Conservation (phyloP, 805 yeast species). For the Lipomyces mesembrius region DNA sequence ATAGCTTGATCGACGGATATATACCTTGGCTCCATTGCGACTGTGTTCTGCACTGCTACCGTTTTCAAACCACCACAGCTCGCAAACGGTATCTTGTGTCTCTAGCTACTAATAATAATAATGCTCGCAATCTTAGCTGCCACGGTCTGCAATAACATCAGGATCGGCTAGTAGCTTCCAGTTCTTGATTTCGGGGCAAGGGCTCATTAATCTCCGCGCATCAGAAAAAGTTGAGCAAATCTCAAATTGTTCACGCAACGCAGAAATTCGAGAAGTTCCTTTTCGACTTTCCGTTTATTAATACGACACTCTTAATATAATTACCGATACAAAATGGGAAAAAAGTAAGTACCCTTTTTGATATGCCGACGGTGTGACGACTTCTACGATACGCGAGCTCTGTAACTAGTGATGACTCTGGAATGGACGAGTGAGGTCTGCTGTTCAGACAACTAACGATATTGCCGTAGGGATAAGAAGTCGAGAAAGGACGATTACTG, state of each 20-base stretch:
- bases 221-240: background rate
- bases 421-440: background rate
- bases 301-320: background rate
- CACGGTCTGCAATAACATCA: too few species aligned
- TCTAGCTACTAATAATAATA: too few species aligned
- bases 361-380: background rate
- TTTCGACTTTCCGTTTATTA: background rate
- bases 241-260: background rate
- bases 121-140: too few species aligned
- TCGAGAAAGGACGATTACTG: conserved; percentile 40
- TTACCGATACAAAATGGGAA: conserved; percentile 17
- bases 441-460: background rate
- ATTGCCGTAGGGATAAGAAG: conserved; percentile 37
- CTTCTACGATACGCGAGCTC: background rate
- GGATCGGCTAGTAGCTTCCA: too few species aligned
- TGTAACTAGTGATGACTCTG: background rate
- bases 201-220: too few species aligned
- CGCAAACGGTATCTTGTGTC: too few species aligned
- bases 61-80: too few species aligned
- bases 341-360: conserved; percentile 12
- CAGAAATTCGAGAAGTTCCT: background rate
- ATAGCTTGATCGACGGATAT: too few species aligned
- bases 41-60: background rate
- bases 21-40: background rate
- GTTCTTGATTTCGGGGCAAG: too few species aligned